Evolutionary conservation across 2,329 filamentous ascomycete species (phyloP).

Genomic region (Stachybotrys chlorohalonatus): DNA sequence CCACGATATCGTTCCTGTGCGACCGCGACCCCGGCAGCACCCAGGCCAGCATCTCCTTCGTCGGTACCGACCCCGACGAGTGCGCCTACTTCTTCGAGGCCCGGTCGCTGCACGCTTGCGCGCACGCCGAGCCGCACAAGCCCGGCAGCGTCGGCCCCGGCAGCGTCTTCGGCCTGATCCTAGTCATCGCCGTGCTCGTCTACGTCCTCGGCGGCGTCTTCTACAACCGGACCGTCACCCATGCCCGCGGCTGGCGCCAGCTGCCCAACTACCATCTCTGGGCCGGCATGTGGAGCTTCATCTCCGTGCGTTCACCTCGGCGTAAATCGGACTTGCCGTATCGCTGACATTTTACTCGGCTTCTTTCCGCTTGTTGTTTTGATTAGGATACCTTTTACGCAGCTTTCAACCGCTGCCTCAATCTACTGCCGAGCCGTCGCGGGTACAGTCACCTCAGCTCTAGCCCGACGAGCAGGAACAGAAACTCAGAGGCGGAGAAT

Average conservation of each 20-base stretch:
- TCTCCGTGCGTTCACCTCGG: conserved; percentile 48
- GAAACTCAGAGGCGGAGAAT: conserved; percentile 74
- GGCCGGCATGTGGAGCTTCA: conserved; percentile 76
- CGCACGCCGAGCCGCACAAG: conserved; percentile 57
- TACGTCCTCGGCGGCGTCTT: conserved; percentile 90
- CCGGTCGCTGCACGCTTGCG: conserved; percentile 74
- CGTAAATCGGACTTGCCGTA: conserved; percentile 19
- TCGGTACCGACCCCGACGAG: conserved; percentile 74
- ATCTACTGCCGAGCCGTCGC: conserved; percentile 53
- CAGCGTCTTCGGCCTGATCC: conserved; percentile 82
- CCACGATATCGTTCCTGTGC: conserved; percentile 88
- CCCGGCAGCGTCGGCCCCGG: conserved; percentile 62
- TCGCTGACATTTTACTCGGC: conserved; percentile 10
- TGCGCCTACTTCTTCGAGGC: conserved; percentile 96
- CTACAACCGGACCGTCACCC: conserved; percentile 89
- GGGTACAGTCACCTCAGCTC: conserved; percentile 59
- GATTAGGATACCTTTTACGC: conserved; percentile 57
- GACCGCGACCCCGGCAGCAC: conserved; percentile 67
- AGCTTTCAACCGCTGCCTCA: conserved; percentile 58
- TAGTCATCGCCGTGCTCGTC: conserved; percentile 65
- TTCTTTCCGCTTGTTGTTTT: conserved; percentile 12
- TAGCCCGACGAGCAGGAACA: conserved; percentile 38
- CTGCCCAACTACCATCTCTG: conserved; percentile 90
- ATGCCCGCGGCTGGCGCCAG: conserved; percentile 91
- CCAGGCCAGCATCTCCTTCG: conserved; percentile 68